Evolutionary conservation across 192 early-diverging fungal genomes (phyloP).

Genomic region (Podila horticola): DNA sequence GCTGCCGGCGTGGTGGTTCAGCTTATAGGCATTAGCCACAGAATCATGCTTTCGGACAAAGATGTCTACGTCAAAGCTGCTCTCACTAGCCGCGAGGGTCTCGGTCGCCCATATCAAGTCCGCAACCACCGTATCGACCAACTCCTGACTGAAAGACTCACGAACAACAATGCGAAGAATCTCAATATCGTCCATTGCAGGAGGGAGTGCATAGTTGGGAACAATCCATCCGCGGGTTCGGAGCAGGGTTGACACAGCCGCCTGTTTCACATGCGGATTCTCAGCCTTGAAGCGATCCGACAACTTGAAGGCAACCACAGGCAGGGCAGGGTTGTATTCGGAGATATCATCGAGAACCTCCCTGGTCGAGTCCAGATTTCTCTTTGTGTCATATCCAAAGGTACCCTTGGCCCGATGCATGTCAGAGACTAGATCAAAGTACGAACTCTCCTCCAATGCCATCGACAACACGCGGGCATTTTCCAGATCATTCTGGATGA

Average conservation of each 20-base stretch:
- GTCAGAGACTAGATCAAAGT: conserved; percentile 68
- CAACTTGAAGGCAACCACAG: conserved; percentile 71
- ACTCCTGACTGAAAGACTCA: conserved; percentile 61
- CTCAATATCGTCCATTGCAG: conserved; percentile 55
- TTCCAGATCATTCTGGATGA: conserved; percentile 69
- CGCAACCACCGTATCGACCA: background rate
- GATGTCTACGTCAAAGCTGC: conserved; percentile 16
- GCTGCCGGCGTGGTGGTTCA: background rate
- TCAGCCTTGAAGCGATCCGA: conserved; percentile 61
- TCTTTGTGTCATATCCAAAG: conserved; percentile 31
- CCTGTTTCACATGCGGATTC: conserved; percentile 60
- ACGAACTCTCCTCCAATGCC: conserved; percentile 63
- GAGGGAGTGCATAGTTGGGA: conserved; percentile 77
- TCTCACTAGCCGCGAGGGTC: conserved; percentile 19
- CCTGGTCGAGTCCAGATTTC: no score
- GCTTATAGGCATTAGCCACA: conserved; percentile 24
- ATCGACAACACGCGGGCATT: conserved; percentile 68
- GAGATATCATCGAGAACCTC: conserved; percentile 6
- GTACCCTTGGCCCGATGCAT: conserved; percentile 52
- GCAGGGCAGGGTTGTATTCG: conserved; percentile 61
- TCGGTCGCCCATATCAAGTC: no score
- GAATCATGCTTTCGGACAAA: conserved; percentile 11
- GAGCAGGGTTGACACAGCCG: conserved; percentile 64
- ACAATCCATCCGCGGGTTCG: conserved; percentile 80
- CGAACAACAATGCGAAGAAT: conserved; percentile 76